Evolutionary conservation across 768 basidiomycete genomes (phyloP).

Genomic region (Tremella fuciformis): DNA sequence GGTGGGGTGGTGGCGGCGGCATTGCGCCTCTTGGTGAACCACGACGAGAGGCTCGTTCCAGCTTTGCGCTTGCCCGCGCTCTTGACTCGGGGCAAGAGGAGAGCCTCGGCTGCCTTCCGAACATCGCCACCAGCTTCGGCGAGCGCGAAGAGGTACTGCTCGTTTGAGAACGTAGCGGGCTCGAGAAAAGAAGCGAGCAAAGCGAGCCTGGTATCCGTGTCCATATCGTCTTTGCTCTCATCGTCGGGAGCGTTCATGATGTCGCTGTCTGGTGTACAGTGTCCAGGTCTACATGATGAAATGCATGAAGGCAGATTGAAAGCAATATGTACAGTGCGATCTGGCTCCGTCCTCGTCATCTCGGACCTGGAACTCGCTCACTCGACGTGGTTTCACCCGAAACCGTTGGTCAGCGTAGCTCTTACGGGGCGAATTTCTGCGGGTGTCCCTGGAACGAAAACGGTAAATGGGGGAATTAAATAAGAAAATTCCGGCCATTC

Average conservation of each 20-base stretch:
- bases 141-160: slow-evolving; percentile 31
- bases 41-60: slow-evolving; percentile 18
- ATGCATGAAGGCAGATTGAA: too few species aligned
- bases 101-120: slow-evolving; percentile 36
- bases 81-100: slow-evolving; percentile 34
- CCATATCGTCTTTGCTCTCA: not conserved
- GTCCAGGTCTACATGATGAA: too few species aligned
- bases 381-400: too few species aligned
- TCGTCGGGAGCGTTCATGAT: not conserved
- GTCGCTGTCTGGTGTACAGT: too few species aligned
- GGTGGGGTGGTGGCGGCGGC: not conserved
- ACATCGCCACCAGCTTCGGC: slow-evolving; percentile 35
- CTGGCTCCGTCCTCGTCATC: too few species aligned
- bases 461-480: too few species aligned
- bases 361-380: too few species aligned
- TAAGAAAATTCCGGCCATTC: too few species aligned
- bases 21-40: slow-evolving; percentile 21
- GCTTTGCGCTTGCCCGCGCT: slow-evolving; percentile 28
- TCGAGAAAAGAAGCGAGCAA: slow-evolving; percentile 42
- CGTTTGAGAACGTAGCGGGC: slow-evolving; percentile 34
- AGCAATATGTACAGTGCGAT: too few species aligned
- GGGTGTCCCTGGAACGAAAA: too few species aligned
- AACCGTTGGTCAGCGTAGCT: too few species aligned
- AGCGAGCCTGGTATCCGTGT: slow-evolving; percentile 34
- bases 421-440: too few species aligned